Evolutionary conservation across 768 basidiomycete genomes (phyloP).

Genomic region (Pulveroboletus sp.): DNA sequence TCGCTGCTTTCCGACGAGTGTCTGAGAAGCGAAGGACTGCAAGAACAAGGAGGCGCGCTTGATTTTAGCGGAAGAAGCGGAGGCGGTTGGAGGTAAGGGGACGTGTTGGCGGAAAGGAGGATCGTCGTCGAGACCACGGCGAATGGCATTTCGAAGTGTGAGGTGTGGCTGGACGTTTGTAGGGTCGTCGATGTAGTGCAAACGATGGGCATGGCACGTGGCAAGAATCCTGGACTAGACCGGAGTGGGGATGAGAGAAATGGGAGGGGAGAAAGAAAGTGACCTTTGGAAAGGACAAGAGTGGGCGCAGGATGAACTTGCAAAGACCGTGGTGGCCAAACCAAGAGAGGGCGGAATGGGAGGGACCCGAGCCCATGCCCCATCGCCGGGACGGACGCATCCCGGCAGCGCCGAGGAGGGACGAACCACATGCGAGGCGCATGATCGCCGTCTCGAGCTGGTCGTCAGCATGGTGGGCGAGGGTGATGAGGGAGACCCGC

Average conservation of each 20-base stretch:
- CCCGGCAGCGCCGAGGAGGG: constrained; percentile 53
- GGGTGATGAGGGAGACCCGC: constrained; percentile 44
- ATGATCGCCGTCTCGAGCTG: constrained; percentile 79
- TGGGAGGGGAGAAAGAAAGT: not conserved
- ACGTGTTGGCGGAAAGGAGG: constrained; percentile 11
- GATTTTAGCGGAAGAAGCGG: constrained; percentile 31
- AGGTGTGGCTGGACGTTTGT: constrained; percentile 73
- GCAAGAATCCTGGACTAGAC: constrained; percentile 73
- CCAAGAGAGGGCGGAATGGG: constrained; percentile 32
- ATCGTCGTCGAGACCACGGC: constrained; percentile 36
- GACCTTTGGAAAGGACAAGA: constrained; percentile 69
- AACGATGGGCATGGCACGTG: constrained; percentile 59
- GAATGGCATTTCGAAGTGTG: constrained; percentile 69
- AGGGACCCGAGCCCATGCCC: constrained; percentile 62
- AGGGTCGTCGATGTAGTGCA: constrained; percentile 60
- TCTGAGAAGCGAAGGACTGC: constrained; percentile 30
- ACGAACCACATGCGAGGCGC: constrained; percentile 57
- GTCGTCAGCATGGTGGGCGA: constrained; percentile 79
- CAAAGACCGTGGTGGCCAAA: constrained; percentile 55
- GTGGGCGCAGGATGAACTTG: constrained; percentile 67
- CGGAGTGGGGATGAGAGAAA: not conserved
- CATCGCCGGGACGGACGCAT: constrained; percentile 66
- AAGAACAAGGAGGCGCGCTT: constrained; percentile 28
- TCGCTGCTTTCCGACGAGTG: constrained; percentile 31
- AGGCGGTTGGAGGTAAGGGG: constrained; percentile 29